These are phyloP conservation scores for Starmerella roubikii DNA, from an alignment of 805 yeast genomes.

Conservation along the genomic window DNA sequence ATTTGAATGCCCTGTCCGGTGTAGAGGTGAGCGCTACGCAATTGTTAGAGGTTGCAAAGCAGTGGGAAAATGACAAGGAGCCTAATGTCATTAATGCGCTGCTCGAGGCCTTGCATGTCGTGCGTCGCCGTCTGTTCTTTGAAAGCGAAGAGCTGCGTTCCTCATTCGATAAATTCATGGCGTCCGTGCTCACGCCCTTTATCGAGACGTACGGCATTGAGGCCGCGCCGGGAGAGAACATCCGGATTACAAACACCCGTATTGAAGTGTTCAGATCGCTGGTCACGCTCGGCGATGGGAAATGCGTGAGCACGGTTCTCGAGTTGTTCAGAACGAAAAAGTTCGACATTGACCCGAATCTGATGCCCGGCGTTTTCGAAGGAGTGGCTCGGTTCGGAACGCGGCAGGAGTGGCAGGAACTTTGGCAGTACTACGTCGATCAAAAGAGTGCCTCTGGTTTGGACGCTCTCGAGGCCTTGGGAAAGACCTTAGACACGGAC, in stretches of 20 bases:
- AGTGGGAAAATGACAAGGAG: conserved; percentile 38
- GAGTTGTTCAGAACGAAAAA: conserved; percentile 48
- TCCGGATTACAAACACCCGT: conserved; percentile 49
- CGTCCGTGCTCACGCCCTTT: conserved; percentile 43
- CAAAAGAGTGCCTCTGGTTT: conserved; percentile 55
- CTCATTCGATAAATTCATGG: conserved; percentile 34
- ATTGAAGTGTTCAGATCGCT: conserved; percentile 35
- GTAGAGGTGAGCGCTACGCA: conserved; percentile 34
- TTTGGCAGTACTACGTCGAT: conserved; percentile 45
- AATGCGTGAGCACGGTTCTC: conserved; percentile 25
- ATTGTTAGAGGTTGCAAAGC: conserved; percentile 36
- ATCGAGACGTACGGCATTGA: conserved; percentile 50
- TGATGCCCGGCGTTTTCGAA: conserved; percentile 51
- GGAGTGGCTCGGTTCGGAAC: conserved; percentile 58
- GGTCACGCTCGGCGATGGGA: conserved; percentile 25
- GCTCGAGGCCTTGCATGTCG: conserved; percentile 29
- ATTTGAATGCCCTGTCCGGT: conserved; percentile 42
- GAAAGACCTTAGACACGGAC: conserved; percentile 41
- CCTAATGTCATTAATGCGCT: conserved; percentile 43
- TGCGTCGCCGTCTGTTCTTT: conserved; percentile 36
- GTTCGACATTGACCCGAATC: conserved; percentile 53
- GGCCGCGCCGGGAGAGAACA: conserved; percentile 39
- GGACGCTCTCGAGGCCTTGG: conserved; percentile 56
- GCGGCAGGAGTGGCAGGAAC: conserved; percentile 45
- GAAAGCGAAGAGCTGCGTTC: conserved; percentile 32